phyloP scores from a whole-genome alignment of 2,329 filamentous ascomycete genomes.

The Anisogramma anomala region DNA sequence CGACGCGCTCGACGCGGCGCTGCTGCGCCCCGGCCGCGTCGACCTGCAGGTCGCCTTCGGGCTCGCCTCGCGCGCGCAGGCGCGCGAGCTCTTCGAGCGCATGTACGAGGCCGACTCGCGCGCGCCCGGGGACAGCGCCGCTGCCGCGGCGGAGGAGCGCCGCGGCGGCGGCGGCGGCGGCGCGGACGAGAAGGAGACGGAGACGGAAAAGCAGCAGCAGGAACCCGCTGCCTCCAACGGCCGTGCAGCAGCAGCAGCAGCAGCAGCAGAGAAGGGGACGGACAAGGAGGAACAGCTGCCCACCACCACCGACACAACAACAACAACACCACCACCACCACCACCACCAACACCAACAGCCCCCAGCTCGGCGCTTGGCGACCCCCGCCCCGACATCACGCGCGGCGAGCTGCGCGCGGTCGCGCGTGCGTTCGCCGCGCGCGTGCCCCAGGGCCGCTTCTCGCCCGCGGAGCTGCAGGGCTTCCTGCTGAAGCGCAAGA shows the following conservation, averaged over 20 bases:
- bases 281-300: too few species aligned
- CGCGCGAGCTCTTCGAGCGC: slow-evolving; percentile 45
- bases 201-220: not conserved
- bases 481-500: slow-evolving; percentile 52
- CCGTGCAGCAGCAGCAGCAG: not conserved
- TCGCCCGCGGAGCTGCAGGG: slow-evolving; percentile 54
- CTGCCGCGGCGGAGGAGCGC: not conserved
- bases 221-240: not conserved
- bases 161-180: not conserved
- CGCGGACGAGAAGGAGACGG: not conserved
- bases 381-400: slow-evolving; percentile 20
- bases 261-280: not conserved
- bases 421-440: slow-evolving; percentile 37
- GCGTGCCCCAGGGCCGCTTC: slow-evolving; percentile 41
- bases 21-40: slow-evolving; percentile 63
- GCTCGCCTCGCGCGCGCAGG: slow-evolving; percentile 42
- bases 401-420: slow-evolving; percentile 32
- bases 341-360: too few species aligned
- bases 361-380: slow-evolving; percentile 10
- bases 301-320: too few species aligned
- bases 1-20: slow-evolving; percentile 59
- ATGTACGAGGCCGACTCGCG: slow-evolving; percentile 43
- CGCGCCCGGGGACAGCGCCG: slow-evolving; percentile 3
- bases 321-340: too few species aligned
- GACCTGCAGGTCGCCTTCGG: slow-evolving; percentile 39